Percentiles rank a stretch among this genome's conserved stretches.
Conservation (phyloP, 2,329 filamentous ascomycete species). For the Ascochyta lentis region DNA sequence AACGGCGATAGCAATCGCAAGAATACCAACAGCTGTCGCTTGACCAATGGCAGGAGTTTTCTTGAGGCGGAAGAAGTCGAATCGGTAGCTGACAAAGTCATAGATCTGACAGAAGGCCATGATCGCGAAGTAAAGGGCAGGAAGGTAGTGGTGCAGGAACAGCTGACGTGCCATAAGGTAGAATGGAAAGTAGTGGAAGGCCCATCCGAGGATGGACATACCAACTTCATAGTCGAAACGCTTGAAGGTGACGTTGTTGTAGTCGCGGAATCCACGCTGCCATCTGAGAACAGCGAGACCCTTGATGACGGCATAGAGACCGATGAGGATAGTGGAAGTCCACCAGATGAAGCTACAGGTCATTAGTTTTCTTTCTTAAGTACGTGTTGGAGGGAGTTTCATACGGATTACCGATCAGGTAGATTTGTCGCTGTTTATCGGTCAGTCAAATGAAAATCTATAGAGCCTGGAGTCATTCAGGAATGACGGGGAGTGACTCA, state of each 20-base stretch:
- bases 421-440: slow-evolving; percentile 74
- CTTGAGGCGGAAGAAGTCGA: slow-evolving; percentile 71
- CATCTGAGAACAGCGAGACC: slow-evolving; percentile 85
- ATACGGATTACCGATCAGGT: slow-evolving; percentile 82
- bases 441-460: neutral
- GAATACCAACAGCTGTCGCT: slow-evolving; percentile 73
- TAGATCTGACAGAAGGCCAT: slow-evolving; percentile 87
- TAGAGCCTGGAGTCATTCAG: neutral
- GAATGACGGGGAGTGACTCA: neutral
- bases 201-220: slow-evolving; percentile 89
- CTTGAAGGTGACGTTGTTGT: slow-evolving; percentile 82
- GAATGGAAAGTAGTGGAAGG: slow-evolving; percentile 98
- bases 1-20: slow-evolving; percentile 74
- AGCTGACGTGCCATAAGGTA: slow-evolving; percentile 97
- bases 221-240: slow-evolving; percentile 98
- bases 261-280: slow-evolving; percentile 93
- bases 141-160: slow-evolving; percentile 98
- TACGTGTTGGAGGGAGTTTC: neutral
- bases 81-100: slow-evolving; percentile 80
- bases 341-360: slow-evolving; percentile 73
- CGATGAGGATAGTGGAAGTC: slow-evolving; percentile 79
- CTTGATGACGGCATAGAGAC: slow-evolving; percentile 83
- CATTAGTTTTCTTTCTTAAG: neutral
- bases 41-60: slow-evolving; percentile 77
- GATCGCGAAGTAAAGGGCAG: slow-evolving; percentile 93